Conservation (phyloP, 1,284 basidiomycete genomes). For the Tetrapyrgos nigripes region DNA sequence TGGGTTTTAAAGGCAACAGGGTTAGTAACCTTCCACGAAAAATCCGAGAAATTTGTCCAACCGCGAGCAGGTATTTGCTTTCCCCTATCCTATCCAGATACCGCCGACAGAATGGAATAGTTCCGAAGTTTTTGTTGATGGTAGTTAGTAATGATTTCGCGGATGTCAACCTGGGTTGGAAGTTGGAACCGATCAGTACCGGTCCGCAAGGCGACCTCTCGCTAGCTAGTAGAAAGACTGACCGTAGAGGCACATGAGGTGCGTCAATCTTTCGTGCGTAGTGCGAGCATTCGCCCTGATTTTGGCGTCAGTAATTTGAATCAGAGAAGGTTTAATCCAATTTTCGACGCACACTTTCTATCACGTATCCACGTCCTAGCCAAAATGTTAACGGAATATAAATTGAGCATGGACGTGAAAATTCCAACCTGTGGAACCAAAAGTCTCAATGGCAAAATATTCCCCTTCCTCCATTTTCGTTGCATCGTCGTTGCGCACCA, state of each 20-base stretch:
- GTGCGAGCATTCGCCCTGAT: constrained; percentile 93
- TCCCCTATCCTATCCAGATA: constrained; percentile 96
- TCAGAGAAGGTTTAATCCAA: no score
- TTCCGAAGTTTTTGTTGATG: constrained; percentile 95
- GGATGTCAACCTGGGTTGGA: constrained; percentile 68
- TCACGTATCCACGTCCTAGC: constrained; percentile 86
- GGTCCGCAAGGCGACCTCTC: no score
- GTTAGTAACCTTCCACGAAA: constrained; percentile 11
- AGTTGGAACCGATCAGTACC: background rate
- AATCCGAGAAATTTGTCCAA: constrained; percentile 44
- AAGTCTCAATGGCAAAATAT: constrained; percentile 90
- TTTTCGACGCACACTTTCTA: constrained; percentile 80
- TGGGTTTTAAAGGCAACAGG: background rate
- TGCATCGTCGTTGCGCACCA: constrained; percentile 89
- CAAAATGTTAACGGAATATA: background rate
- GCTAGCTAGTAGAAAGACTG: constrained; percentile 30
- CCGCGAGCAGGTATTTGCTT: constrained; percentile 92
- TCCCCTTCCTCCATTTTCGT: constrained; percentile 99
- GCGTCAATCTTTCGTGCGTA: constrained; percentile 82
- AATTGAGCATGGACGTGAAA: no score
- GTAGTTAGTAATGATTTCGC: constrained; percentile 88
- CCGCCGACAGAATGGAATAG: constrained; percentile 93
- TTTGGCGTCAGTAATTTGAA: no score
- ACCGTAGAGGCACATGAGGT: constrained; percentile 77
- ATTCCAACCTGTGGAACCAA: constrained; percentile 96